Evolutionary conservation across 2,329 filamentous ascomycete species (phyloP), one percentile per base, ranked within the genome.

Genomic region (Setomelanomma holmii): DNA sequence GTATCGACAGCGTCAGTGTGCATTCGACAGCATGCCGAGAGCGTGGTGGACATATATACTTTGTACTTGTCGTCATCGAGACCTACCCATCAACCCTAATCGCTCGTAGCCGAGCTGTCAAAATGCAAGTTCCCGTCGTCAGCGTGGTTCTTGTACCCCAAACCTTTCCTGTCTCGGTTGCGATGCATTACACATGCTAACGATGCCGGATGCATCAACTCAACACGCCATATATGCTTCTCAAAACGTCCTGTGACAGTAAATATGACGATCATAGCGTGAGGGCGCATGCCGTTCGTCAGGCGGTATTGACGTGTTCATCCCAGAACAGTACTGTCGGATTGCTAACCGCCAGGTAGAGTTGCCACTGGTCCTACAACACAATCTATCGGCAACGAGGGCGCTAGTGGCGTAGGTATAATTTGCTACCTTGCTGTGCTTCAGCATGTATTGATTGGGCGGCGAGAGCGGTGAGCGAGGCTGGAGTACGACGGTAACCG

Each of bases 81-180:
- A 10, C 10, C 17, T 21, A 4, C n/a, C 2, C 20, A 12, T 38
- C 19, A 12, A 5, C 8, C 27, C 27, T 17, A 20, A 21, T 17
- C 24, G 17, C 22, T 38, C 23, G 40, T 45, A 46, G 51, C 50
- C 57, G 27, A 61, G 52, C 51, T 64, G 60, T 61, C 57, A 63
- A 53, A 49, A 58, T 58, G 52, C 50, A 55, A 35, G 44, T 40
- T 51, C 34, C 52, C 55, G 53, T 47, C 45, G n/a, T 45, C 47
- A 60, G 55, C 60, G 27, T 61, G 60, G 57, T 51, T 35, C 46
- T 53, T 12, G 56, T 56, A 42, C 39, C n/a, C 16, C 34, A 4
- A 20, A 6, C n/a, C 10, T 36, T 51, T 19, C 57, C 40, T 19
- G 40, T 45, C 43, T 30, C n/a, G 42, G 44, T 8, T 30, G 40